Conservation (phyloP, 805 yeast genomes). For the Clavispora asparagi region DNA sequence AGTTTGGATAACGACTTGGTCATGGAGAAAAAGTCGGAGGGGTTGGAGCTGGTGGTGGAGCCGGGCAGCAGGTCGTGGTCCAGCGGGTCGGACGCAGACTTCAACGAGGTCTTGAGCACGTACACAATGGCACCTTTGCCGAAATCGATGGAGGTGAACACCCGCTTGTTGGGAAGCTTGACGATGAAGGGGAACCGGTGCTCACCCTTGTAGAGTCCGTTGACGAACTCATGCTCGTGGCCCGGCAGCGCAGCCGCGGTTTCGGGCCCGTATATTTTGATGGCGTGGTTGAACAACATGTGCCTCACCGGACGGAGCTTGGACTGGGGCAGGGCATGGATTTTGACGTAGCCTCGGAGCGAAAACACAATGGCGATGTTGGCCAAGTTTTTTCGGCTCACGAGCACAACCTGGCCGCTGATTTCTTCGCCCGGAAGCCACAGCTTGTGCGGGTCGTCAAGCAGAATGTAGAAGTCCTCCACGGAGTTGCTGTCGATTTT, state of each 20-base stretch:
- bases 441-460: conserved; percentile 69
- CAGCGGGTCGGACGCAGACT: conserved; percentile 3
- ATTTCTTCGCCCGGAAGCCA: conserved; percentile 81
- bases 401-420: conserved; percentile 56
- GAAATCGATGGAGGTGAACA: conserved; percentile 71
- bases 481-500: conserved; percentile 38
- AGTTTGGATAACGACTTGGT: conserved; percentile 23
- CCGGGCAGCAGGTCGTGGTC: conserved; percentile 9
- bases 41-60: background rate
- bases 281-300: conserved; percentile 53
- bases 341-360: conserved; percentile 52
- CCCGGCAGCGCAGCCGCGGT: background rate
- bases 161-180: conserved; percentile 67
- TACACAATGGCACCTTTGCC: conserved; percentile 83
- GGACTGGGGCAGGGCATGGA: conserved; percentile 48
- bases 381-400: conserved; percentile 49
- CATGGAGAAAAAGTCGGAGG: conserved; percentile 8
- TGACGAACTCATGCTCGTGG: conserved; percentile 19
- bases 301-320: conserved; percentile 50
- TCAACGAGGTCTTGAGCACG: conserved; percentile 47
- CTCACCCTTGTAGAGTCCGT: conserved; percentile 71
- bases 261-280: conserved; percentile 49
- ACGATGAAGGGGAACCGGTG: conserved; percentile 85
- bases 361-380: conserved; percentile 51
- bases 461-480: conserved; percentile 61